Percentiles rank a stretch among this genome's conserved stretches.
These are phyloP conservation scores for Yarrowia deformans DNA, from an alignment of 805 yeast genomes.

Conservation along the genomic window DNA sequence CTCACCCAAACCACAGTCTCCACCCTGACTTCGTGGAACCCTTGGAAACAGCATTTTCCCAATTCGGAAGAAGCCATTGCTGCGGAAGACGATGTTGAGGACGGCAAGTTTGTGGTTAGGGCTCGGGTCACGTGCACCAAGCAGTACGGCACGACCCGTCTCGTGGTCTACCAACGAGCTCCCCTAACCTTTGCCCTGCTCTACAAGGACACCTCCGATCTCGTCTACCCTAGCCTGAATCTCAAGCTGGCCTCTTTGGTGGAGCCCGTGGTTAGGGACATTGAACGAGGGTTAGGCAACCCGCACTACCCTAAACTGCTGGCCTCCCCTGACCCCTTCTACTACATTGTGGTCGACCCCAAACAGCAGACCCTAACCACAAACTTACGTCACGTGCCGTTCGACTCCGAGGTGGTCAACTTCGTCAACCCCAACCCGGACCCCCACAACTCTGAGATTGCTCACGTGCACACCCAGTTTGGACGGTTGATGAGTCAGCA, in stretches of 20 bases:
- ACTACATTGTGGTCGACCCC: constrained; percentile 43
- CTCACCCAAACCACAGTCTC: constrained; percentile 1
- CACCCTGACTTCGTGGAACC: constrained; percentile 9
- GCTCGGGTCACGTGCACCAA: constrained; percentile 2
- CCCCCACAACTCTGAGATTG: background rate
- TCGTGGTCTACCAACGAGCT: constrained; percentile 45
- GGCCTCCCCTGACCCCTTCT: constrained; percentile 35
- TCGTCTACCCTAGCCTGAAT: constrained; percentile 43
- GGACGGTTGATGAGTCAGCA: constrained; percentile 28
- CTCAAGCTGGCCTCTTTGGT: constrained; percentile 45
- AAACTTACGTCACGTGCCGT: constrained; percentile 22
- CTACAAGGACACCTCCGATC: constrained; percentile 29
- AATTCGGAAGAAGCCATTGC: constrained; percentile 38
- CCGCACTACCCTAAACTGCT: constrained; percentile 15
- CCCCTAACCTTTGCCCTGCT: constrained; percentile 45
- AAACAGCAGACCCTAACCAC: constrained; percentile 14
- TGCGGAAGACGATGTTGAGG: constrained; percentile 22
- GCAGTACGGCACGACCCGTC: constrained; percentile 22
- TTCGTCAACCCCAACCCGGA: constrained; percentile 16
- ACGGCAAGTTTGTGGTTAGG: constrained; percentile 10
- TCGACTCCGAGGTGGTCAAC: constrained; percentile 6
- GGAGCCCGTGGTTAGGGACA: constrained; percentile 45
- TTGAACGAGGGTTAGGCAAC: constrained; percentile 28
- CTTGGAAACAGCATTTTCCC: constrained; percentile 33
- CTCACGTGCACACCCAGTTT: constrained; percentile 28